phyloP scores from a whole-genome alignment of 176 grass and related monocot species.

The Alloteropsis semialata region DNA sequence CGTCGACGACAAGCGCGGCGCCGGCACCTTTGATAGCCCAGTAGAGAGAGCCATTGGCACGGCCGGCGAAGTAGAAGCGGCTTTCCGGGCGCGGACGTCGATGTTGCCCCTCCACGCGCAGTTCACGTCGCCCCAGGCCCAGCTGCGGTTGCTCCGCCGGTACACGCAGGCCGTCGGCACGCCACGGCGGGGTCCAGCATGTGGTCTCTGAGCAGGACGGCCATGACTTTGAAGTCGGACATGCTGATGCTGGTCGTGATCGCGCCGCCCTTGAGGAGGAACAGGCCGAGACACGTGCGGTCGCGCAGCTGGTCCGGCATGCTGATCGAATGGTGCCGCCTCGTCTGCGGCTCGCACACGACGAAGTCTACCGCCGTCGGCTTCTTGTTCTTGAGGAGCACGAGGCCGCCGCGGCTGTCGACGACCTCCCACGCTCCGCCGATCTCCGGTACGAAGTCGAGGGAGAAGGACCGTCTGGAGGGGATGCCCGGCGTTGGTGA shows the following conservation, averaged over 20 bases:
- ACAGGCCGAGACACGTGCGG: background rate
- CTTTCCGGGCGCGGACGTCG: background rate
- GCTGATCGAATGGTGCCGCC: background rate
- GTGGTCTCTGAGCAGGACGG: too few relatives aligned
- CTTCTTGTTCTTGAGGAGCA: background rate
- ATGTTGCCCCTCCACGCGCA: background rate
- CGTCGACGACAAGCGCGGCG: background rate
- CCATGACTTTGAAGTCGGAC: background rate
- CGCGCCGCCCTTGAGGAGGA: background rate
- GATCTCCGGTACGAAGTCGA: conserved; percentile 4
- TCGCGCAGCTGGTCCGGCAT: too few relatives aligned
- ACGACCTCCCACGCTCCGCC: background rate
- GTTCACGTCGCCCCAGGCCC: background rate
- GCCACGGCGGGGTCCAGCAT: too few relatives aligned
- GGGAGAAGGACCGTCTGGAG: background rate
- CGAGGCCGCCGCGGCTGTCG: conserved; percentile 3
- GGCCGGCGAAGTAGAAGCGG: background rate
- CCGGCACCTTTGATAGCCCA: background rate
- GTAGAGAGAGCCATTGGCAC: background rate
- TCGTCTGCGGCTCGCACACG: background rate
- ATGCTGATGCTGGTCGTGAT: background rate
- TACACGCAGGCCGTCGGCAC: background rate
- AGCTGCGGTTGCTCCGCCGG: too few relatives aligned
- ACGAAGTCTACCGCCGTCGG: background rate
- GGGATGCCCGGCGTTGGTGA: background rate